Conservation (phyloP, 257 asterid genomes). For the Salvia miltiorrhiza region DNA sequence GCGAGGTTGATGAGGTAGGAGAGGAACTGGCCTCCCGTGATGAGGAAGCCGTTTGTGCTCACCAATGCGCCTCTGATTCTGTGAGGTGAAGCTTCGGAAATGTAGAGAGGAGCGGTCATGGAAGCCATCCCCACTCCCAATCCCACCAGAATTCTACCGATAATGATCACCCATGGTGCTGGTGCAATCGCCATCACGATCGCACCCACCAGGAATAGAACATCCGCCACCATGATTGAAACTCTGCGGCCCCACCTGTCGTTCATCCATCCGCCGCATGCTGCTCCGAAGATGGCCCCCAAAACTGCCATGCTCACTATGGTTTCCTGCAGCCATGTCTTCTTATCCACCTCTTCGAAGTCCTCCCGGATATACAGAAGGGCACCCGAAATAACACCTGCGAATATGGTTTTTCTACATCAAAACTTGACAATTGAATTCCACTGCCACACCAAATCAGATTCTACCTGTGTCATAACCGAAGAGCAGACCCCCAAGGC, state of each 20-base stretch:
- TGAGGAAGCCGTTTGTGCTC: conserved; percentile 54
- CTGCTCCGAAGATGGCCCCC: conserved; percentile 69
- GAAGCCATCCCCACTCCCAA: conserved; percentile 79
- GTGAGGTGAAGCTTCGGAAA: conserved; percentile 70
- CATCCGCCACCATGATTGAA: conserved; percentile 50
- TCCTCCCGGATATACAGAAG: conserved; percentile 40
- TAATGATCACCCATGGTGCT: conserved; percentile 41
- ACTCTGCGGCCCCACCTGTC: conserved; percentile 49
- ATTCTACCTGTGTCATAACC: conserved; percentile 39
- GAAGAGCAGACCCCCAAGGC: conserved; percentile 43
- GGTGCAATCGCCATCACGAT: conserved; percentile 52
- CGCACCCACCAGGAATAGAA: conserved; percentile 49
- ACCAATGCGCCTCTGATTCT: conserved; percentile 73
- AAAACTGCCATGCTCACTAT: conserved; percentile 69
- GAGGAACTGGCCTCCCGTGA: conserved; percentile 67
- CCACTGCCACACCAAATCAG: too few relatives aligned
- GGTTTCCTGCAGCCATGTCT: conserved; percentile 52
- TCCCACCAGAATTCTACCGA: conserved; percentile 57
- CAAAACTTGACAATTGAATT: too few relatives aligned
- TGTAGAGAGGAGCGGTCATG: conserved; percentile 69
- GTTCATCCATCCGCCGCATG: conserved; percentile 55
- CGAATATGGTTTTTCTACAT: too few relatives aligned
- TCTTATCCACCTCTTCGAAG: conserved; percentile 27
- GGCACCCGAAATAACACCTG: conserved; percentile 48
- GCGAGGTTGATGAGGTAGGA: conserved; percentile 55